These are phyloP conservation scores for Penicillium sp. DNA, from an alignment of 2,329 filamentous ascomycete genomes.

Conservation along the genomic window DNA sequence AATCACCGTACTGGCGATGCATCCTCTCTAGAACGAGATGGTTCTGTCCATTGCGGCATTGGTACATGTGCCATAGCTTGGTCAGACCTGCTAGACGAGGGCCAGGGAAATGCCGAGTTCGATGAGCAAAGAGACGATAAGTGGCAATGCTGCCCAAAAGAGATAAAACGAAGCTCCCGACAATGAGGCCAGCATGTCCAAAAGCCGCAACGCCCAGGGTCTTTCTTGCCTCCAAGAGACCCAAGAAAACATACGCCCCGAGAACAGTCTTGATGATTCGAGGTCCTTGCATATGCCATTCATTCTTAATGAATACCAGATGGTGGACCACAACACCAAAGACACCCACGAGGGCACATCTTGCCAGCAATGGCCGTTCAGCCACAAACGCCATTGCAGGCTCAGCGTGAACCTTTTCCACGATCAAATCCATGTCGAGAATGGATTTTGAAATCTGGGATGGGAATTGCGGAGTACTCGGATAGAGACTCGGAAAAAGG, in stretches of 20 bases:
- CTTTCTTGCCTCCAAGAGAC: not conserved
- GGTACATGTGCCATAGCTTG: not conserved
- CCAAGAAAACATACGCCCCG: not conserved
- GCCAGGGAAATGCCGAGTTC: not conserved
- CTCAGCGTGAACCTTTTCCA: not conserved
- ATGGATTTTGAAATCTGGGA: not conserved
- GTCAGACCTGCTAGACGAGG: not conserved
- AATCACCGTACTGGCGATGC: not conserved
- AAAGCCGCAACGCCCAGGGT: not conserved
- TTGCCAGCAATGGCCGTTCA: not conserved
- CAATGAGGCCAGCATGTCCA: not conserved
- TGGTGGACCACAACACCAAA: not conserved
- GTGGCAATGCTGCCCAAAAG: not conserved
- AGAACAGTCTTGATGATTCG: not conserved
- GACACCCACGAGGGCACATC: not conserved
- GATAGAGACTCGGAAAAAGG: not conserved
- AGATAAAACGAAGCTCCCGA: not conserved
- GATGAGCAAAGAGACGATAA: not conserved
- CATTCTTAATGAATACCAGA: not conserved
- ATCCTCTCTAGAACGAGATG: not conserved
- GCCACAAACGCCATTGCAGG: not conserved
- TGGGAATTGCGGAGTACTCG: not conserved
- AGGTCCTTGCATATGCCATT: conserved; percentile 1
- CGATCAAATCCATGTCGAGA: not conserved
- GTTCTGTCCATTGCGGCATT: not conserved